Evolutionary conservation across 2,329 filamentous ascomycete species (phyloP).

Genomic region (Aspergillus fischeri): DNA sequence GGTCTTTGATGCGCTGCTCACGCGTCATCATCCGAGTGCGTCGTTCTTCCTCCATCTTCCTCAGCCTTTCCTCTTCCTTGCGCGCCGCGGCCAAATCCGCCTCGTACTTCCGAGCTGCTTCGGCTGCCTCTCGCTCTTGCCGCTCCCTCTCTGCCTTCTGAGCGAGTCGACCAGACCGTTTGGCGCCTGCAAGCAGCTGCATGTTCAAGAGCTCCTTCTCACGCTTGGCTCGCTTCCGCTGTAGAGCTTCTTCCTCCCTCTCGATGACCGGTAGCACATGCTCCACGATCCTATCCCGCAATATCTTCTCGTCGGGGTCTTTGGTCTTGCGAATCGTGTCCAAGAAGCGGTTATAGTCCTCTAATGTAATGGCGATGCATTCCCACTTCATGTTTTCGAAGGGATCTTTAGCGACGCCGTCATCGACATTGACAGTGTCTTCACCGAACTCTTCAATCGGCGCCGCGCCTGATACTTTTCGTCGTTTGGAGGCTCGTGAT

Average conservation of each 20-base stretch:
- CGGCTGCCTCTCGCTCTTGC: conserved; percentile 65
- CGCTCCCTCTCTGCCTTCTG: conserved; percentile 74
- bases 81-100: conserved; percentile 61
- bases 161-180: conserved; percentile 86
- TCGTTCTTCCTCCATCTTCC: conserved; percentile 68
- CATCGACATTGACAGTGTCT: conserved; percentile 38
- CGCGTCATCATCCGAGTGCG: conserved; percentile 77
- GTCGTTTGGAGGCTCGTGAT: conserved; percentile 67
- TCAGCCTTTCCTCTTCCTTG: conserved; percentile 55
- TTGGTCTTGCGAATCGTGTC: conserved; percentile 68
- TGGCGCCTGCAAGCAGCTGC: conserved; percentile 87
- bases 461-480: conserved; percentile 47
- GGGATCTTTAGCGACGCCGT: conserved; percentile 52
- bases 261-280: conserved; percentile 82
- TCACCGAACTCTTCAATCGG: conserved; percentile 42
- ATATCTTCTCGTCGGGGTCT: conserved; percentile 77
- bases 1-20: conserved; percentile 79
- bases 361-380: conserved; percentile 76
- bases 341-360: conserved; percentile 71
- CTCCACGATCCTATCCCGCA: conserved; percentile 67
- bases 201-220: conserved; percentile 77
- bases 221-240: conserved; percentile 68
- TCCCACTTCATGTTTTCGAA: conserved; percentile 83
- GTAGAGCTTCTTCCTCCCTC: conserved; percentile 64
- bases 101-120: conserved; percentile 64